phyloP scores from a whole-genome alignment of 139 green algal genomes.

The Marvania coccoides region DNA sequence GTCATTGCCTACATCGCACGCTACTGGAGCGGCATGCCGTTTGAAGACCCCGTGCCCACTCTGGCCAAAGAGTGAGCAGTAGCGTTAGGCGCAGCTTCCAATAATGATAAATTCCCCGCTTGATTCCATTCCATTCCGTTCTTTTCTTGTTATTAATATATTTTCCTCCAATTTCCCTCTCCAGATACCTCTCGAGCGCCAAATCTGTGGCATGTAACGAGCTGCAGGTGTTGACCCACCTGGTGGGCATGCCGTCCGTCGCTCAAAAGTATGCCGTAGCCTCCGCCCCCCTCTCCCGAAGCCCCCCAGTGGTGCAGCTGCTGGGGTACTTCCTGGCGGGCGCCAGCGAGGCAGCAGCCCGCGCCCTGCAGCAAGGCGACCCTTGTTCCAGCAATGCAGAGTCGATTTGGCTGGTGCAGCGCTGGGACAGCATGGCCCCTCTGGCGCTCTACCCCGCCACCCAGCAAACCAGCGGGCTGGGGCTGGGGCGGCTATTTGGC shows the following conservation, averaged over 20 bases:
- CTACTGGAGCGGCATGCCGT: slow-evolving; percentile 51
- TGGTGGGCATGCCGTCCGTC: slow-evolving; percentile 36
- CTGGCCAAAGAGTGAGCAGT: slow-evolving; percentile 66
- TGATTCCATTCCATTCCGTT: too few relatives aligned
- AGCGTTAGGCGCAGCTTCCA: too few relatives aligned
- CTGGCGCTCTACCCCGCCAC: slow-evolving; percentile 45
- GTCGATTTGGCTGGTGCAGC: slow-evolving; percentile 67
- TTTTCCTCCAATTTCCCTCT: too few relatives aligned
- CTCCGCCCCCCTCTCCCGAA: neutral
- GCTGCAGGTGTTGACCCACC: slow-evolving; percentile 51
- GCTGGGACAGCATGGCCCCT: slow-evolving; percentile 55
- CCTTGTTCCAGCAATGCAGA: neutral
- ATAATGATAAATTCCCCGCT: too few relatives aligned
- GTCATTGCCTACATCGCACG: slow-evolving; percentile 57
- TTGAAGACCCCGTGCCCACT: slow-evolving; percentile 40
- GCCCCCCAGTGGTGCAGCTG: slow-evolving; percentile 50
- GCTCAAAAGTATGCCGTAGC: slow-evolving; percentile 51
- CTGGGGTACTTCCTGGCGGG: slow-evolving; percentile 57
- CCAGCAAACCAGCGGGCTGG: slow-evolving; percentile 26
- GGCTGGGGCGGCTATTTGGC: slow-evolving; percentile 27
- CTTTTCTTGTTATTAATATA: too few relatives aligned
- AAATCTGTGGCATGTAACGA: slow-evolving; percentile 60
- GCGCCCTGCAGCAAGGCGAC: slow-evolving; percentile 6
- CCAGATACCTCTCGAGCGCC: slow-evolving; percentile 66
- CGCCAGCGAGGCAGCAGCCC: slow-evolving; percentile 23